Base-by-base conservation (phyloP, 2,329 filamentous ascomycete species). In the Zalaria obscura region DNA sequence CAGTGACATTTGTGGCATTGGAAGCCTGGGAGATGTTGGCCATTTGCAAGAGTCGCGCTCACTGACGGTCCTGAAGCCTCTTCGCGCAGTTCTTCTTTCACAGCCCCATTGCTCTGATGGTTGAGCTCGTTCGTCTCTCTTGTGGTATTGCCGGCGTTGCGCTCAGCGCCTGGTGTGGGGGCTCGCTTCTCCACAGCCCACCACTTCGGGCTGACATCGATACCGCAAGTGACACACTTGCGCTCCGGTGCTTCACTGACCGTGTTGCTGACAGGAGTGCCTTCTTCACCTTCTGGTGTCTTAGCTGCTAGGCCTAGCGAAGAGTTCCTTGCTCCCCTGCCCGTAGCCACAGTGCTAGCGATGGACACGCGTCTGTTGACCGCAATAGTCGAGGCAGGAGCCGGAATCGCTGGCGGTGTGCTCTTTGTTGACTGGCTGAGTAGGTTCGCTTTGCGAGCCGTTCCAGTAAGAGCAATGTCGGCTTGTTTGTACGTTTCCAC, bases 401-500 rank as follows among this genome's bases (percentile, higher is more conserved):
- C 38, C 37, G 59, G 55, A 10, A 61, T 48, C 25, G 55, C 54
- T 40, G 58, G 62, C 25, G 62, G 58, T 38, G 59, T 57, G 25
- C 64, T 64, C 56, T 80, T 84, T 8, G 74, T 73, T 27, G 75
- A 76, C 39, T 75, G 71, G 43, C 75, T 76, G 55, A 80, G 74
- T 35, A 91, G 72, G 45, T 85, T 91, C 25, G 91, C 89, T 62
- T 94, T 95, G 41, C 91, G 81, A 25, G 91, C 85, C 11, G 89
- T 95, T 27, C 91, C 91, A 2, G 88, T 95, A 51, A 95, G 66
- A 3, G 83, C 77, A 34, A 89, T 73, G 57, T 98, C 91, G 5
- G 91, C 89, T 62, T 96, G 89, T 61, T 98, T 98, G 68, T 86
- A 95, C 44, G 80, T 87, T 50, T 81, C 80, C 36, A 82, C 84